phyloP scores from a whole-genome alignment of 1,284 basidiomycete species.

The Leucoagaricus sp. region DNA sequence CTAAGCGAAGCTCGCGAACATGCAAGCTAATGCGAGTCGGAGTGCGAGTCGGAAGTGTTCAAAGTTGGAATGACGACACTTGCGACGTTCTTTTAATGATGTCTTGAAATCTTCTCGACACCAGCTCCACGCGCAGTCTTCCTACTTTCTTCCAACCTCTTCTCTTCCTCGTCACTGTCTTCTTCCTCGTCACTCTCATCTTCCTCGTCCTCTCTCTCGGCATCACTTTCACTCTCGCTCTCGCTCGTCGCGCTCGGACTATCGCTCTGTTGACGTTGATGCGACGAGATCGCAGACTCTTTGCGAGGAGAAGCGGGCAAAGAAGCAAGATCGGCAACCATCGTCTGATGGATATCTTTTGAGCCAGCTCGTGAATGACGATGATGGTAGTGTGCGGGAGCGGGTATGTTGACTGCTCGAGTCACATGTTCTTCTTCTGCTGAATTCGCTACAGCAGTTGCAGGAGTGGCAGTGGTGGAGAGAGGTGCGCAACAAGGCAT shows the following conservation, averaged over 20 bases:
- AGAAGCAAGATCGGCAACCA: neutral
- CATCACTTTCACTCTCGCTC: constrained; percentile 31
- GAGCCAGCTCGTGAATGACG: constrained; percentile 20
- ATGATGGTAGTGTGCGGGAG: constrained; percentile 26
- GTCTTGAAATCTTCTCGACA: constrained; percentile 72
- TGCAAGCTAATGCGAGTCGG: too few species aligned
- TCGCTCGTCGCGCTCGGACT: constrained; percentile 28
- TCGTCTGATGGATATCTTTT: constrained; percentile 8
- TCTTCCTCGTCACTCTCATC: constrained; percentile 37
- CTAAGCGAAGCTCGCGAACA: too few species aligned
- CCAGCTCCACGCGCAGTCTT: constrained; percentile 56
- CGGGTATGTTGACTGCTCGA: constrained; percentile 37
- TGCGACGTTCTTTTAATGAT: constrained; percentile 36
- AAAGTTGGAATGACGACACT: neutral
- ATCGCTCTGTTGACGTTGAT: constrained; percentile 9
- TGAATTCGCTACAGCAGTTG: neutral
- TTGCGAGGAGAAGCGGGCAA: too few species aligned
- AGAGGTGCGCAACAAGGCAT: neutral
- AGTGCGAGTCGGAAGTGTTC: too few species aligned
- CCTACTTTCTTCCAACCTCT: constrained; percentile 33
- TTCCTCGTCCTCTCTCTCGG: constrained; percentile 37
- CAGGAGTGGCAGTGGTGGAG: constrained; percentile 1
- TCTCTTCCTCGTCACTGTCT: constrained; percentile 27
- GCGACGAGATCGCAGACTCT: neutral
- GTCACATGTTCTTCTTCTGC: constrained; percentile 36